phyloP scores from a whole-genome alignment of 2,329 filamentous ascomycete genomes.

The Hypoxylon sp. region DNA sequence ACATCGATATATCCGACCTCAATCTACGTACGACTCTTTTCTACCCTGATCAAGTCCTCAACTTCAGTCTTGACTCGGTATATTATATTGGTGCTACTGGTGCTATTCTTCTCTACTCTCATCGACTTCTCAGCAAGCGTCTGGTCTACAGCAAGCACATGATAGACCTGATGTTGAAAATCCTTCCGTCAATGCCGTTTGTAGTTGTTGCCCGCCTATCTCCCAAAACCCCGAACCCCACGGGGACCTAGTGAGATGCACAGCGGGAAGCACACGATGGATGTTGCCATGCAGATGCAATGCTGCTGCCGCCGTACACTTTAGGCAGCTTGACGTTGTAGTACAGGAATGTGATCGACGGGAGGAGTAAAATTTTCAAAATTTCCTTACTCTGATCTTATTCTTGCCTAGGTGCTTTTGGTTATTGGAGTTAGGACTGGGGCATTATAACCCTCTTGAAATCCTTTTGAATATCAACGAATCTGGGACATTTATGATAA shows the following conservation, averaged over 20 bases:
- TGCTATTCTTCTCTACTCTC: no score
- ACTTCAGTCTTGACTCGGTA: no score
- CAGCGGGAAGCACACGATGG: constrained; percentile 22
- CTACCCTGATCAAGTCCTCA: no score
- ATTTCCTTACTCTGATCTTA: no score
- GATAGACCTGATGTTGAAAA: constrained; percentile 5
- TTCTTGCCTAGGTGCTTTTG: no score
- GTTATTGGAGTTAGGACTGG: no score
- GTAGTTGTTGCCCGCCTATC: constrained; percentile 14
- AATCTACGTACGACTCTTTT: no score
- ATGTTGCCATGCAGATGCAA: constrained; percentile 29
- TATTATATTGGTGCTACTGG: no score
- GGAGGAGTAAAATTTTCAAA: constrained; percentile 11
- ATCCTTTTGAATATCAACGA: constrained; percentile 13
- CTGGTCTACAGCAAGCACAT: no score
- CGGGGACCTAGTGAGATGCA: constrained; percentile 21
- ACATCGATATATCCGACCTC: constrained; percentile 31
- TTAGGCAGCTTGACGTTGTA: constrained; percentile 13
- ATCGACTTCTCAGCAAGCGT: no score
- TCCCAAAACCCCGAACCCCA: constrained; percentile 28
- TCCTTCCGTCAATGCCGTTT: constrained; percentile 22
- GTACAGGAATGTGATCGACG: constrained; percentile 2
- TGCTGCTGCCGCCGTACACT: constrained; percentile 16
- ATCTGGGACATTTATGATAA: constrained; percentile 8
- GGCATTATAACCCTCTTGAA: no score